phyloP scores from a whole-genome alignment of 345 rosid species.

The Trapa bicornis region DNA sequence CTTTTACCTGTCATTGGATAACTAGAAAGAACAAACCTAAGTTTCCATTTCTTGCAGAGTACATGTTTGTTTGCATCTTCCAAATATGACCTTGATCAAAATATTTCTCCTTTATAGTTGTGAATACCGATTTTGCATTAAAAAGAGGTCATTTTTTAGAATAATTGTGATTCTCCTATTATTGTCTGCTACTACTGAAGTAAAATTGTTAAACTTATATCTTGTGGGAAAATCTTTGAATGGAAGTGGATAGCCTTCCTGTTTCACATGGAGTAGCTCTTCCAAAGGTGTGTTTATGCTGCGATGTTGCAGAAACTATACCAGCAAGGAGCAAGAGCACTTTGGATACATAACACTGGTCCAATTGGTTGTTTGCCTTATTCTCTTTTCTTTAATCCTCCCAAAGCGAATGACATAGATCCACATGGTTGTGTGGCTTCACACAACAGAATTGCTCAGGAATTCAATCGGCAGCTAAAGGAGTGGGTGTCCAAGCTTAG shows the following conservation, averaged over 20 bases:
- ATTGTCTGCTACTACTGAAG: not conserved
- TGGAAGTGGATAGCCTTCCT: not conserved
- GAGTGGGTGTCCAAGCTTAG: conserved; percentile 23
- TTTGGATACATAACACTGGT: conserved; percentile 74
- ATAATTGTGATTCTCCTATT: not conserved
- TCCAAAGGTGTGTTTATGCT: not conserved
- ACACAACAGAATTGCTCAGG: not conserved
- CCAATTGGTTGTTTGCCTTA: conserved; percentile 52
- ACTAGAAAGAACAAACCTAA: not conserved
- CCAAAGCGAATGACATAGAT: not conserved
- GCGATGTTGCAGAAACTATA: conserved; percentile 26
- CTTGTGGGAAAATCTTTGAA: not conserved
- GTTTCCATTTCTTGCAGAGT: no score
- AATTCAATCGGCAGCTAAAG: not conserved
- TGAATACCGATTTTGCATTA: not conserved
- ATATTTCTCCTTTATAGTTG: not conserved
- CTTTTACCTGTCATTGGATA: not conserved
- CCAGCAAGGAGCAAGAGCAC: conserved; percentile 59
- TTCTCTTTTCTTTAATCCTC: not conserved
- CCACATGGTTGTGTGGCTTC: not conserved
- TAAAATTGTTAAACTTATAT: not conserved
- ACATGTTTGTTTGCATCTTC: no score
- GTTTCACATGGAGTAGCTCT: not conserved
- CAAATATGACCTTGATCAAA: not conserved
- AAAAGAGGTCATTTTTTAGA: not conserved